Evolutionary conservation across 1,284 basidiomycete genomes (phyloP), one percentile per base, ranked within the genome.

Genomic region (Ustilago lituana): DNA sequence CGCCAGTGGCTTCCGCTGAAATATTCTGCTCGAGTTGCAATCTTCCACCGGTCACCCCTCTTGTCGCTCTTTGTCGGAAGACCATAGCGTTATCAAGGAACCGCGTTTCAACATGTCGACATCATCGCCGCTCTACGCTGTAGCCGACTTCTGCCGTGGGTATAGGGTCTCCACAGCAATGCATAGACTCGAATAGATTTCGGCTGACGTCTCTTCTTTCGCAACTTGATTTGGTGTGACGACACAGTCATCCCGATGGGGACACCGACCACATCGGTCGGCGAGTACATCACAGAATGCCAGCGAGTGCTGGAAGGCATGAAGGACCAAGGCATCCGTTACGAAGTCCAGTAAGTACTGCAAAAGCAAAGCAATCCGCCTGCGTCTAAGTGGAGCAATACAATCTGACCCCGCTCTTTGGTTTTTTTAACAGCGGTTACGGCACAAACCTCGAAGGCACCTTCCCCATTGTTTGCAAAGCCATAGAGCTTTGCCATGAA

Each of bases 401-500:
- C n/a, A n/a, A n/a, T n/a, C n/a, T n/a, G n/a, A n/a, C n/a, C n/a
- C n/a, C n/a, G n/a, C n/a, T n/a, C n/a, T n/a, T n/a, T n/a, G n/a
- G n/a, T n/a, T n/a, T n/a, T n/a, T n/a, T n/a, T n/a, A 31, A 31
- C 62, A 79, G 78, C 52, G 80, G 80, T 43, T 82, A 82, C 39
- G 80, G 80, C 20, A 82, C 80, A 26, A 81, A 82, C 41, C 62
- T 82, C 7, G 80, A 82, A 43, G 80, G 80, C 1, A 61, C 58
- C 9, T 80, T 80, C 27, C 59, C 69, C 5, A 43, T 60, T 7
- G 80, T 82, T 12, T 73, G 68, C 46, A 56, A 57, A 17, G 80
- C 79, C 10, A 73, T 82, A 33, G 69, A 79, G 50, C 55, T 51
- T 17, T 82, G 80, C 38, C 80, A 82, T 45, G 75, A 79, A 23